Percentiles rank a stretch among this genome's conserved stretches.
These are phyloP conservation scores for Aspergillus fumigatus DNA, from an alignment of 2,329 filamentous ascomycete species.

Conservation along the genomic window DNA sequence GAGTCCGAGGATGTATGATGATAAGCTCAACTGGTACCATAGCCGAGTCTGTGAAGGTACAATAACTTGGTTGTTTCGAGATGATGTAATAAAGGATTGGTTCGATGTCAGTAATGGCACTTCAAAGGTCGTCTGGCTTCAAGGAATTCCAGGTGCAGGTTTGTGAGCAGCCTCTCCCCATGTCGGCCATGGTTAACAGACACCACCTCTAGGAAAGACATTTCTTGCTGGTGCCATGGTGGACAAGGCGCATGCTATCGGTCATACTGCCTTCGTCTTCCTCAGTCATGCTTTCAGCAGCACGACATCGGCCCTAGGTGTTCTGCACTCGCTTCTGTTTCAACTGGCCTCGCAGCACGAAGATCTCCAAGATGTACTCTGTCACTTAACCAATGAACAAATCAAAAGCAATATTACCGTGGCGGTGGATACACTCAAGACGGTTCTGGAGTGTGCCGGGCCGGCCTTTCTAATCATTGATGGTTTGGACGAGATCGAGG, in stretches of 20 bases:
- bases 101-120: neutral
- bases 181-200: too few species aligned
- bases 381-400: slow-evolving; percentile 12
- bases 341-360: slow-evolving; percentile 15
- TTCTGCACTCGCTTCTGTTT: slow-evolving; percentile 24
- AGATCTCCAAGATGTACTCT: slow-evolving; percentile 19
- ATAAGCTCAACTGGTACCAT: neutral
- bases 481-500: slow-evolving; percentile 28
- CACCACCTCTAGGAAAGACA: slow-evolving; percentile 4
- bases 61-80: slow-evolving; percentile 5
- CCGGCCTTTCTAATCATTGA: slow-evolving; percentile 23
- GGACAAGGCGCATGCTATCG: slow-evolving; percentile 6
- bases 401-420: slow-evolving; percentile 13
- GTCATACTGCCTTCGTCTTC: neutral
- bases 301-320: slow-evolving; percentile 7
- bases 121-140: slow-evolving; percentile 12
- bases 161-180: too few species aligned
- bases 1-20: slow-evolving; percentile 1
- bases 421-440: slow-evolving; percentile 14
- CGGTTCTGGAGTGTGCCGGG: slow-evolving; percentile 13
- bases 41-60: neutral
- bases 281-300: slow-evolving; percentile 7
- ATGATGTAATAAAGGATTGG: slow-evolving; percentile 3
- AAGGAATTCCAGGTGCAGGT: slow-evolving; percentile 22
- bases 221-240: slow-evolving; percentile 8